phyloP scores from a whole-genome alignment of 768 basidiomycete species.

The Calvatia gigantea region DNA sequence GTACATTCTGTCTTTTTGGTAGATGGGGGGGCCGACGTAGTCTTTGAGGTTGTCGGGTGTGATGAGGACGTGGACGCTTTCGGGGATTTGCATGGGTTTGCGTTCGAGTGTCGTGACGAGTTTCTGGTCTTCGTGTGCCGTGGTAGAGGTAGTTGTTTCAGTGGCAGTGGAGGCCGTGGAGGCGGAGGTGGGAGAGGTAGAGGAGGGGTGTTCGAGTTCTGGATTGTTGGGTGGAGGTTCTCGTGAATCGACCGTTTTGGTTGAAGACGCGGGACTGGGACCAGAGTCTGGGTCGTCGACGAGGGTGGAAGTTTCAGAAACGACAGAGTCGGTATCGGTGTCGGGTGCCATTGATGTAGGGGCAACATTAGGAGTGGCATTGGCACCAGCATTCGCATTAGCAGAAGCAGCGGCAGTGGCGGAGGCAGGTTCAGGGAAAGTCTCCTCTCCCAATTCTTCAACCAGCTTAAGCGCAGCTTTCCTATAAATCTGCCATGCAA shows the following conservation, averaged over 20 bases:
- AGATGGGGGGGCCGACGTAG: slow-evolving; percentile 94
- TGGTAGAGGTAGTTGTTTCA: slow-evolving; percentile 13
- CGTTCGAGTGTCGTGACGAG: slow-evolving; percentile 73
- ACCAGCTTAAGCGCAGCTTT: slow-evolving; percentile 94
- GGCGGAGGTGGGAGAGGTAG: too few relatives aligned
- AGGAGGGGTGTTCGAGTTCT: slow-evolving; percentile 14
- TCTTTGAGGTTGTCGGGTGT: slow-evolving; percentile 88
- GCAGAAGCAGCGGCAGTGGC: slow-evolving; percentile 16
- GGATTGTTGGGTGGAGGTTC: slow-evolving; percentile 42
- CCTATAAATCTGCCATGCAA: slow-evolving; percentile 73
- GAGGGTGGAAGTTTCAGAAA: slow-evolving; percentile 16
- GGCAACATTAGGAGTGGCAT: slow-evolving; percentile 7
- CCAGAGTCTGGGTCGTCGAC: not conserved
- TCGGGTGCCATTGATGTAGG: too few relatives aligned
- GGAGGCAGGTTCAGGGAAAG: slow-evolving; percentile 64
- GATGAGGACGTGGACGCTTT: slow-evolving; percentile 74
- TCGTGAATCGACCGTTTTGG: slow-evolving; percentile 46
- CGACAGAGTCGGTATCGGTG: slow-evolving; percentile 13
- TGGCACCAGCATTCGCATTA: too few relatives aligned
- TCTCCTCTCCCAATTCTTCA: slow-evolving; percentile 83
- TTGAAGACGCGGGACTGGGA: not conserved
- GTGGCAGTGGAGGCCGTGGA: too few relatives aligned
- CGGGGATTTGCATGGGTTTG: slow-evolving; percentile 78
- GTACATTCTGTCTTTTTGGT: slow-evolving; percentile 94
- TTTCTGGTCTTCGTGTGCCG: slow-evolving; percentile 19